These are phyloP conservation scores for Cyclanthera cordifolia DNA, from an alignment of 306 rosid species.

Conservation along the genomic window DNA sequence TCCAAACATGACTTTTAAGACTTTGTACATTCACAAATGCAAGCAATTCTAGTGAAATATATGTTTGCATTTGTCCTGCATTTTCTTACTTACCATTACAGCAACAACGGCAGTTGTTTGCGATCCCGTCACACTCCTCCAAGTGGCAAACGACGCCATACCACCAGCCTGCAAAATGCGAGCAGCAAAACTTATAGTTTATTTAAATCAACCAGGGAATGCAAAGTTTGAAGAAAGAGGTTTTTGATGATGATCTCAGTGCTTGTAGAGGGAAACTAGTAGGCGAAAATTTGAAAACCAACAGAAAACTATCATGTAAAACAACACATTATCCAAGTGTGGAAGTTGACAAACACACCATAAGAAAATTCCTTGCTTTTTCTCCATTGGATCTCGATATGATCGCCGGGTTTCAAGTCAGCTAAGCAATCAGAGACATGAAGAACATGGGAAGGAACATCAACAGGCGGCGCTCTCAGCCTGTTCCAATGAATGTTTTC, in stretches of 20 bases:
- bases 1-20: not conserved
- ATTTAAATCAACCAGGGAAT: not conserved
- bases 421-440: constrained; percentile 57
- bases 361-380: constrained; percentile 70
- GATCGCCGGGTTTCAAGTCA: constrained; percentile 68
- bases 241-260: not conserved
- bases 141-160: constrained; percentile 73
- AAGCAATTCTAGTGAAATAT: not conserved
- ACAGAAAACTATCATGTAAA: not conserved
- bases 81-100: constrained; percentile 37
- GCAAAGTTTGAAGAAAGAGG: not conserved
- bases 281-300: not conserved
- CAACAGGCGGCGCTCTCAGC: constrained; percentile 59
- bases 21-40: not conserved
- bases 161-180: constrained; percentile 75
- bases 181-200: not conserved
- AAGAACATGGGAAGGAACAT: constrained; percentile 48
- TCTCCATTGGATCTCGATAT: constrained; percentile 95
- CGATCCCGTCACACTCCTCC: constrained; percentile 41
- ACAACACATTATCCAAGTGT: not conserved
- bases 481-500: constrained; percentile 72
- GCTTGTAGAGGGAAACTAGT: not conserved
- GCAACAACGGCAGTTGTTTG: constrained; percentile 51
- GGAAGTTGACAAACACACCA: constrained; percentile 35
- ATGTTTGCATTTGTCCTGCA: not conserved